These are phyloP conservation scores for Pisolithus thermaeus DNA, from an alignment of 1,284 basidiomycete species.

Conservation along the genomic window DNA sequence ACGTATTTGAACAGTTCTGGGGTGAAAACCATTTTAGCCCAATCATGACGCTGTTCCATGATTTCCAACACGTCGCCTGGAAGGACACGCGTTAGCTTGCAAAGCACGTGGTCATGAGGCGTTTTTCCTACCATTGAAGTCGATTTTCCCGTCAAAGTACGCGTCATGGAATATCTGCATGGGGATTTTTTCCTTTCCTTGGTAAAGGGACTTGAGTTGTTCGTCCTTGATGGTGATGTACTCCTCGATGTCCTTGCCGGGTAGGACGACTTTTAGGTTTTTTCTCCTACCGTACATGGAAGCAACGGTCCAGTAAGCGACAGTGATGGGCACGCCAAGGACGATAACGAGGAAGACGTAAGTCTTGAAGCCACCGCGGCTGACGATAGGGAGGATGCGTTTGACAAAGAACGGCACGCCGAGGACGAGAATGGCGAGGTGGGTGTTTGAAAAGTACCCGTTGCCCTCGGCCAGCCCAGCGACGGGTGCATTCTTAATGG, in stretches of 20 bases:
- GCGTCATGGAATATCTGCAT: slow-evolving; percentile 98
- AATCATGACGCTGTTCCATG: slow-evolving; percentile 94
- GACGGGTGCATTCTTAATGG: slow-evolving; percentile 81
- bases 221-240: slow-evolving; percentile 91
- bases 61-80: slow-evolving; percentile 89
- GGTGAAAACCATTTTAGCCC: slow-evolving; percentile 87
- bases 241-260: slow-evolving; percentile 79
- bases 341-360: slow-evolving; percentile 77
- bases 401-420: slow-evolving; percentile 81
- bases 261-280: slow-evolving; percentile 86
- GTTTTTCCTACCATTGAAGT: slow-evolving; percentile 75
- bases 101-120: slow-evolving; percentile 7
- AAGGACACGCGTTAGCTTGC: slow-evolving; percentile 6
- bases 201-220: slow-evolving; percentile 74
- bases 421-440: slow-evolving; percentile 74
- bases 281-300: slow-evolving; percentile 78
- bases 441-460: slow-evolving; percentile 75
- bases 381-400: slow-evolving; percentile 70
- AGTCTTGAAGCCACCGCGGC: slow-evolving; percentile 76
- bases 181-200: slow-evolving; percentile 86
- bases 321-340: slow-evolving; percentile 70
- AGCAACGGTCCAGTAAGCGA: slow-evolving; percentile 89
- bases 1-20: slow-evolving; percentile 93
- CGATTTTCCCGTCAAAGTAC: slow-evolving; percentile 95
- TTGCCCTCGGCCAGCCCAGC: slow-evolving; percentile 83